Percentiles rank a stretch among this genome's conserved stretches.
Conservation (phyloP, 305 asterid genomes). For the Andrographis paniculata region DNA sequence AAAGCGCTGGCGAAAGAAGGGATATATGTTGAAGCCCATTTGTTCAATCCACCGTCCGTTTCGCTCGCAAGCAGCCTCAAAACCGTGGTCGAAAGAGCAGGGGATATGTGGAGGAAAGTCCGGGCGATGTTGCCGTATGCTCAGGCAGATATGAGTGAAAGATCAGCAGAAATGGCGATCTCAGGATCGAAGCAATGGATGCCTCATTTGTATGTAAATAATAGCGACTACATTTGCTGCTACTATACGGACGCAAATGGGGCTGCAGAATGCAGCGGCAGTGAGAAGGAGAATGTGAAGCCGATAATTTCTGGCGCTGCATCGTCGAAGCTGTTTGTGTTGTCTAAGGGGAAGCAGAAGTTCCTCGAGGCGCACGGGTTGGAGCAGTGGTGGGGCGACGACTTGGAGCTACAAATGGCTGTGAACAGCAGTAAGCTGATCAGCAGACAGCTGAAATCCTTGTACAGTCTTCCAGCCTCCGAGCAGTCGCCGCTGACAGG, state of each 20-base stretch:
- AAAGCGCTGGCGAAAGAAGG: conserved; percentile 85
- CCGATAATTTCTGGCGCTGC: conserved; percentile 46
- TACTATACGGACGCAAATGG: conserved; percentile 60
- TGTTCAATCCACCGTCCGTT: conserved; percentile 95
- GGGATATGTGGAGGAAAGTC: conserved; percentile 60
- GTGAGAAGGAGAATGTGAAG: conserved; percentile 55
- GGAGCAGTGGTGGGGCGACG: conserved; percentile 99
- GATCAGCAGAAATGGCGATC: conserved; percentile 15
- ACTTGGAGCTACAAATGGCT: conserved; percentile 73
- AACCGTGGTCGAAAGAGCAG: conserved; percentile 66
- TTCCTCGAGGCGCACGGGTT: conserved; percentile 90
- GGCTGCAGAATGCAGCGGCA: conserved; percentile 17
- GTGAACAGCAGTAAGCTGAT: conserved; percentile 69
- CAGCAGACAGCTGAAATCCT: conserved; percentile 75
- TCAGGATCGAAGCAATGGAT: conserved; percentile 64
- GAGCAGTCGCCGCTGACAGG: conserved; percentile 32
- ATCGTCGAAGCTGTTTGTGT: conserved; percentile 61
- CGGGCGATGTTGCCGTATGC: conserved; percentile 42
- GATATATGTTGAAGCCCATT: conserved; percentile 77
- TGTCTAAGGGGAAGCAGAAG: conserved; percentile 85
- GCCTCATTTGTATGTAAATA: conserved; percentile 81
- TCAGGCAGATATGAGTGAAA: conserved; percentile 25
- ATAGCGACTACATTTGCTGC: conserved; percentile 89
- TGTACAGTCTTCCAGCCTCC: conserved; percentile 58
- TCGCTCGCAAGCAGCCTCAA: conserved; percentile 75